Evolutionary conservation across 257 asterid species (phyloP).

Genomic region (Linderniella brevidens): DNA sequence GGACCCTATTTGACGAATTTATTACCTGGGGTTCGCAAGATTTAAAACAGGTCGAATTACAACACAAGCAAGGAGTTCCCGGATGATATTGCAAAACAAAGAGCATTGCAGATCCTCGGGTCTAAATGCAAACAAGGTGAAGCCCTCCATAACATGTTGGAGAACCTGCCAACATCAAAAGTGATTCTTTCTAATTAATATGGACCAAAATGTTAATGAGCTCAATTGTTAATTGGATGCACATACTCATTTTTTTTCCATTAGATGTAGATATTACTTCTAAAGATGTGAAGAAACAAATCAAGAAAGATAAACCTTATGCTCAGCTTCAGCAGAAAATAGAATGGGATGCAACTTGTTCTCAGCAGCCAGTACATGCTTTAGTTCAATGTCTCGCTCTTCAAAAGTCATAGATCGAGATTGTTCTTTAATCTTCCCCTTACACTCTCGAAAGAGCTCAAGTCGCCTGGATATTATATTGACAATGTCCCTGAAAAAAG

Average conservation of each 20-base stretch:
- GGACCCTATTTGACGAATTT: conserved; percentile 10
- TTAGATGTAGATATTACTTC: background rate
- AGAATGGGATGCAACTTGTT: conserved; percentile 82
- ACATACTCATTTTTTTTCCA: background rate
- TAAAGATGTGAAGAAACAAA: conserved; percentile 9
- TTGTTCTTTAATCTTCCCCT: conserved; percentile 43
- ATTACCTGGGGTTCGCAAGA: conserved; percentile 80
- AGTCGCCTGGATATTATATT: conserved; percentile 39
- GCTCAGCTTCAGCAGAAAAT: conserved; percentile 96
- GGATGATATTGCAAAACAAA: conserved; percentile 47
- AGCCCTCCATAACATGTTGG: conserved; percentile 86
- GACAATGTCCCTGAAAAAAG: conserved; percentile 55
- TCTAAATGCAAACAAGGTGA: conserved; percentile 58
- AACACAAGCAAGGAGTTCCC: conserved; percentile 91
- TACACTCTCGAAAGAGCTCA: conserved; percentile 67
- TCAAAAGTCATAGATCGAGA: conserved; percentile 36
- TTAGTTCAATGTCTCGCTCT: conserved; percentile 58
- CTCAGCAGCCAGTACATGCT: conserved; percentile 60
- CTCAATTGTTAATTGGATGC: no score
- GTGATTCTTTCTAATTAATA: no score
- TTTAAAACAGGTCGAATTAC: conserved; percentile 86
- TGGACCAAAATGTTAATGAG: no score
- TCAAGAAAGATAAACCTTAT: conserved; percentile 44
- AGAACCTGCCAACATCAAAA: conserved; percentile 55
- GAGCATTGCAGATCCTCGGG: conserved; percentile 77